Base-by-base conservation (phyloP, 768 basidiomycete genomes). In the Mrakia hoshinonis region DNA sequence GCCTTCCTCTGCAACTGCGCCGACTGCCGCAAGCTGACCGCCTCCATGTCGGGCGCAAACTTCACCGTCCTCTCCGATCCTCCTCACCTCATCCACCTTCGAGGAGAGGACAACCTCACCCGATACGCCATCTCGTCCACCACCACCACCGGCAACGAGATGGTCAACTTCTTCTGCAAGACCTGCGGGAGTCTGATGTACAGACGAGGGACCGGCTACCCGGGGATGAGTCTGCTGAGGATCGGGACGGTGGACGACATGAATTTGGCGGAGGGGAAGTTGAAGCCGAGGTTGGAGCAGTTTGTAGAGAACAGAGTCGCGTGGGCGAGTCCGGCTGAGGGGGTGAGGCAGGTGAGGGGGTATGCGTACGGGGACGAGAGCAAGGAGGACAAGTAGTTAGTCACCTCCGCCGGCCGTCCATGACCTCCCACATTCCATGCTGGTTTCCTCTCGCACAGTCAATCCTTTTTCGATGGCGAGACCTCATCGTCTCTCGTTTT, bases 151-250 rank as follows among this genome's bases (percentile, higher is more conserved):
- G 73, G 74, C 20, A 63, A 72, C 31, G 63, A 43, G 2, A 78
- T 78, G 77, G 71, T 75, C 47, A 78, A 77, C 62, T 48, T 46
- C 34, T 78, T 77, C 63, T 78, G 77, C 72, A 72, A 73, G 67
- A 75, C 62, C 15, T 78, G 77, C 68, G 77, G 77, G 12, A 74
- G 77, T 15, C 67, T 78, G 31, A 75, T 78, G 75, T 76, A 64
- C 38, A 68, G 77, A 13, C 48, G 13, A 0, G 71, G 75, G 7
- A 15, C 67, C 4, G 65, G 66, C 0, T 70, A 65, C 11, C 76
- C 76, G 3, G 76, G 74, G 3, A 72, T 63, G 24, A 73, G 64
- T 34, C 70, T 77, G 65, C 48, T 76, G 70, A 65, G 77, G 38
- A 73, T 73, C 13, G 77, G 77, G 10, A 74, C 74, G 49, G 71